Conservation (phyloP, 1,284 basidiomycete genomes). For the Puccinia horiana region DNA sequence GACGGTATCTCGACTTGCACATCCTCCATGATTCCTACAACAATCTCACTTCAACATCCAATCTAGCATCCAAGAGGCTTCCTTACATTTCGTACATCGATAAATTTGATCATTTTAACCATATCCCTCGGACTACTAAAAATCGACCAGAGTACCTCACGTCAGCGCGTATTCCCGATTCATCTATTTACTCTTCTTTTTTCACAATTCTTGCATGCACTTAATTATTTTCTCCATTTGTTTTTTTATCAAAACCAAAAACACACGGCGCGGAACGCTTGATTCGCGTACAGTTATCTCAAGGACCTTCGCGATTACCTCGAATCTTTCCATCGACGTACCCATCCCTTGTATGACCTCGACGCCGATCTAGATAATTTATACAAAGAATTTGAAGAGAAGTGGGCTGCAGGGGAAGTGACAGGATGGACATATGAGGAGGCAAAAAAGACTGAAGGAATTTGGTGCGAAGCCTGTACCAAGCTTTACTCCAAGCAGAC, state of each 20-base stretch:
- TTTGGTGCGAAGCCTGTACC: constrained; percentile 96
- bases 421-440: constrained; percentile 67
- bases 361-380: constrained; percentile 70
- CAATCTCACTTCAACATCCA: constrained; percentile 69
- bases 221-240: not conserved
- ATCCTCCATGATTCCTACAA: constrained; percentile 81
- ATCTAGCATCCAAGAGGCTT: constrained; percentile 40
- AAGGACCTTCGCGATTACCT: constrained; percentile 75
- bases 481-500: constrained; percentile 94
- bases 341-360: constrained; percentile 81
- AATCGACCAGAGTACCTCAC: constrained; percentile 28
- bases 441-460: constrained; percentile 66
- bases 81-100: constrained; percentile 46
- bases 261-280: too few relatives aligned
- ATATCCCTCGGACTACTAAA: constrained; percentile 38
- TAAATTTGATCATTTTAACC: constrained; percentile 35
- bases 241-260: too few relatives aligned
- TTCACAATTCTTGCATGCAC: not conserved
- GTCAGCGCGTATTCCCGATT: not conserved
- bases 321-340: constrained; percentile 79
- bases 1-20: constrained; percentile 91
- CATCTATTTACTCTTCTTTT: not conserved
- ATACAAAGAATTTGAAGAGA: constrained; percentile 70
- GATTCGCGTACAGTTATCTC: constrained; percentile 48
- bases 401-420: constrained; percentile 77